Evolutionary conservation across 768 basidiomycete species (phyloP).

Genomic region (Sistotremastrum suecicum): DNA sequence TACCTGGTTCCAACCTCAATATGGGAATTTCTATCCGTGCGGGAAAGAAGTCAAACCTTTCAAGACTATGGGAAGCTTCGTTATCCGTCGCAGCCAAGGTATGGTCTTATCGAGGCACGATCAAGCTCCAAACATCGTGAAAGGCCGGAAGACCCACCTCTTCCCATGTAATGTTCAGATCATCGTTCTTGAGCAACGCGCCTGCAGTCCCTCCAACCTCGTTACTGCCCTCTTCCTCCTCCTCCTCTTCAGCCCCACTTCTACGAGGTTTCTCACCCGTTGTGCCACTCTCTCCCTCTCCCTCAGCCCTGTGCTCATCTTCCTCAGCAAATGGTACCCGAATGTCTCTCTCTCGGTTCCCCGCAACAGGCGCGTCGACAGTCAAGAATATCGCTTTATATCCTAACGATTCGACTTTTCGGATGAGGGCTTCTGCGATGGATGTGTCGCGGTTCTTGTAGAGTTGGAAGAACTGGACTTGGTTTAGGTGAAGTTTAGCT

Average conservation of each 20-base stretch:
- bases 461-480: constrained; percentile 68
- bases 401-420: constrained; percentile 55
- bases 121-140: neutral
- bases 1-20: constrained; percentile 24
- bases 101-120: constrained; percentile 35
- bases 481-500: constrained; percentile 35
- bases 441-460: constrained; percentile 67
- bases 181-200: constrained; percentile 48
- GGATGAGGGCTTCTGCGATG: constrained; percentile 54
- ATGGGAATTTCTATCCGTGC: neutral
- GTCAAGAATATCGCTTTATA: constrained; percentile 87
- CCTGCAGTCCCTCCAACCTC: constrained; percentile 48
- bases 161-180: constrained; percentile 68
- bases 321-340: constrained; percentile 43
- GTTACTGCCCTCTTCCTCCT: constrained; percentile 21
- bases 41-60: constrained; percentile 34
- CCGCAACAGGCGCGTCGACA: constrained; percentile 75
- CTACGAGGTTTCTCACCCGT: constrained; percentile 12
- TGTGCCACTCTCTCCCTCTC: constrained; percentile 12
- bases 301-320: constrained; percentile 32
- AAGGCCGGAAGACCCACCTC: constrained; percentile 23
- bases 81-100: constrained; percentile 59
- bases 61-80: constrained; percentile 56
- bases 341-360: constrained; percentile 68
- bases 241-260: constrained; percentile 18